These are phyloP conservation scores for Heritiera littoralis DNA, from an alignment of 345 rosid species.

Conservation along the genomic window DNA sequence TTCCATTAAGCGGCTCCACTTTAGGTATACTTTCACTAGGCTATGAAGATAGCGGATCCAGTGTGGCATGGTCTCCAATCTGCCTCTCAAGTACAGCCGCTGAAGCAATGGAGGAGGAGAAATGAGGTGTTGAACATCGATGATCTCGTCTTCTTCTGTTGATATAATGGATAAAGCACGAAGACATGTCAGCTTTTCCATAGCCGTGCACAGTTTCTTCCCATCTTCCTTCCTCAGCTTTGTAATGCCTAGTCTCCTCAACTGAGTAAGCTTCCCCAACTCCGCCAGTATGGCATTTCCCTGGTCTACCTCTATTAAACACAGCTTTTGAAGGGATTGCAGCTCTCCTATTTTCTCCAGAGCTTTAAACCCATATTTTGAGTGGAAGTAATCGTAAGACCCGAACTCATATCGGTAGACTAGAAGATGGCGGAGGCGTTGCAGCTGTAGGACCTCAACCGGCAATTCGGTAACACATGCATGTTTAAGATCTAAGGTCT, in stretches of 20 bases:
- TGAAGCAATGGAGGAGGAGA: slow-evolving; percentile 35
- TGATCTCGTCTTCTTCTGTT: slow-evolving; percentile 21
- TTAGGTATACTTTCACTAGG: slow-evolving; percentile 27
- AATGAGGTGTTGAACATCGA: slow-evolving; percentile 28
- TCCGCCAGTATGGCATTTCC: slow-evolving; percentile 25
- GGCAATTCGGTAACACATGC: slow-evolving; percentile 40
- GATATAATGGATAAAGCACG: slow-evolving; percentile 30
- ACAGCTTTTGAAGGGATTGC: slow-evolving; percentile 43
- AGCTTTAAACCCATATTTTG: slow-evolving; percentile 36
- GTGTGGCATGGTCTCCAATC: slow-evolving; percentile 28
- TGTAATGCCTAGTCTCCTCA: slow-evolving; percentile 38
- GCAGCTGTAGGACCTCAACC: slow-evolving; percentile 38
- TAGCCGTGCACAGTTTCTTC: slow-evolving; percentile 28
- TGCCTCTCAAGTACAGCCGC: slow-evolving; percentile 37
- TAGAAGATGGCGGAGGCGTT: slow-evolving; percentile 38
- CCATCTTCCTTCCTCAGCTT: slow-evolving; percentile 44
- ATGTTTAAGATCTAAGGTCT: slow-evolving; percentile 52
- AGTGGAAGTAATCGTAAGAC: slow-evolving; percentile 26
- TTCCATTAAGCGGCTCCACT: slow-evolving; percentile 23
- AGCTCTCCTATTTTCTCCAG: slow-evolving; percentile 30
- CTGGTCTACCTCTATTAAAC: slow-evolving; percentile 37
- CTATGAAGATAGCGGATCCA: slow-evolving; percentile 33
- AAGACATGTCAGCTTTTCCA: slow-evolving; percentile 31
- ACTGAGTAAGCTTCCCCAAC: slow-evolving; percentile 42
- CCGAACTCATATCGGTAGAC: slow-evolving; percentile 38